Base-by-base conservation (phyloP, 2,329 filamentous ascomycete species). In the Plenodomus biglobosus region DNA sequence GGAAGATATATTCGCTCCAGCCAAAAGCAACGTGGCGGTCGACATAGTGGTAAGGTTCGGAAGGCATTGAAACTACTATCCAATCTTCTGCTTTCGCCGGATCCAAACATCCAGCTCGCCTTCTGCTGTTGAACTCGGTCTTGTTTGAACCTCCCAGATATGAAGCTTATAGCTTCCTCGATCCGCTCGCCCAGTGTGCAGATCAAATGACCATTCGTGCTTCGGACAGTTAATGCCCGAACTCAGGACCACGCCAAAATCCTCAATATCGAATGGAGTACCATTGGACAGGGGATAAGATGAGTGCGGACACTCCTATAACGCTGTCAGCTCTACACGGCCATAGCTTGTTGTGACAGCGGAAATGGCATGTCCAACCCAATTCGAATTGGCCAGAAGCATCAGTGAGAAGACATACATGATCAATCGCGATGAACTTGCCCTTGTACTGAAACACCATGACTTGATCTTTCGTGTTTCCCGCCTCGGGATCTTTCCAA, bases 161-260 rank as follows among this genome's bases (percentile, higher is more conserved):
- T 78, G 78, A 8, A 88, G 72, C 50, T 73, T 79, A 61, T 88
- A 88, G 38, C 70, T 80, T 1, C 80, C 84, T 0, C 84, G 78
- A 63, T 88, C 86, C 1, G 77, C 78, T 58, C 75, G 74, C 0
- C 86, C 86, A 0, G 85, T 81, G 43, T 83, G 80, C 2, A 88
- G 59, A 62, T 89, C 86, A 66, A 88, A 89, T 0, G 84, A 85
- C 86, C 86, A 89, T 3, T 76, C 81, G 52, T 88, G 85, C 53
- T 87, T 87, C 0, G 85, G 84, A 64, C 86, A 89, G 0, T 77
- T 80, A 3, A 89, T 71, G 0, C 85, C 86, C 0, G 82, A 78
- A 45, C 83, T 85, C 6, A 86, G 66, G 3, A 79, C 75, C 2
- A 86, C 72, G 0, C 86, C 85, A 62, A 88, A 89, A 51, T 89